Evolutionary conservation across 2,329 filamentous ascomycete species (phyloP).

Genomic region (Aspergillus clavatus): DNA sequence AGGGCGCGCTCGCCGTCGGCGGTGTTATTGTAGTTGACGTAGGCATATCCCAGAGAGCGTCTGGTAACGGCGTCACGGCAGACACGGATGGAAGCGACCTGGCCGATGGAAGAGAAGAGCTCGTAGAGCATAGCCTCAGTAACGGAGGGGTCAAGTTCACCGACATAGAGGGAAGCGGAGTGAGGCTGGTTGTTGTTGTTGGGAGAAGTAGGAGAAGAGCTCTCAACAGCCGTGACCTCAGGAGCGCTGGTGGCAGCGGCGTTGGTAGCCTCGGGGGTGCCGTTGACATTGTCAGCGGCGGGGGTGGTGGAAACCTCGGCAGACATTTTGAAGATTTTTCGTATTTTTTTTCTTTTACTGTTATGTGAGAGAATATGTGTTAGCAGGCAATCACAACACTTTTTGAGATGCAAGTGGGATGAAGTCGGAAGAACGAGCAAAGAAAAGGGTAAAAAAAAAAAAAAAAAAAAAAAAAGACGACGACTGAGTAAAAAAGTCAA

Average conservation of each 20-base stretch:
- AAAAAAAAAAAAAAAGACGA: not conserved
- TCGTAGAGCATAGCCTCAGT: slow-evolving; percentile 99
- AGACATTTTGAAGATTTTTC: slow-evolving; percentile 66
- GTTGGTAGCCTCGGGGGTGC: slow-evolving; percentile 55
- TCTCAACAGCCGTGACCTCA: slow-evolving; percentile 38
- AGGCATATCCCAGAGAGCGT: slow-evolving; percentile 97
- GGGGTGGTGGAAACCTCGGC: slow-evolving; percentile 71
- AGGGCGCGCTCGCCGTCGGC: slow-evolving; percentile 94
- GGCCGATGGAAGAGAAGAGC: slow-evolving; percentile 98
- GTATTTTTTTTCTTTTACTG: slow-evolving; percentile 7
- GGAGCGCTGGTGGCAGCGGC: slow-evolving; percentile 65
- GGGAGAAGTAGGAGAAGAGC: slow-evolving; percentile 56
- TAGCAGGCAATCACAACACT: slow-evolving; percentile 10
- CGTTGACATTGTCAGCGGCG: slow-evolving; percentile 58
- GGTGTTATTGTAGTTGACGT: slow-evolving; percentile 99
- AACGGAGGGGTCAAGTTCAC: slow-evolving; percentile 94
- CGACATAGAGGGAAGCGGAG: slow-evolving; percentile 97
- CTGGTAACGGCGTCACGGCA: slow-evolving; percentile 98
- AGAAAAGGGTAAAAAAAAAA: too few relatives aligned
- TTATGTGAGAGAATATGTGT: not conserved
- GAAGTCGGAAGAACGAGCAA: not conserved
- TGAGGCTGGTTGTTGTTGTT: slow-evolving; percentile 76
- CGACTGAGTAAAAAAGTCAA: not conserved
- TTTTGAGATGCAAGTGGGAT: slow-evolving; percentile 1
- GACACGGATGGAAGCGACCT: slow-evolving; percentile 98